Evolutionary conservation across 139 green algal species (phyloP).

Genomic region (Desmodesmus armatus): DNA sequence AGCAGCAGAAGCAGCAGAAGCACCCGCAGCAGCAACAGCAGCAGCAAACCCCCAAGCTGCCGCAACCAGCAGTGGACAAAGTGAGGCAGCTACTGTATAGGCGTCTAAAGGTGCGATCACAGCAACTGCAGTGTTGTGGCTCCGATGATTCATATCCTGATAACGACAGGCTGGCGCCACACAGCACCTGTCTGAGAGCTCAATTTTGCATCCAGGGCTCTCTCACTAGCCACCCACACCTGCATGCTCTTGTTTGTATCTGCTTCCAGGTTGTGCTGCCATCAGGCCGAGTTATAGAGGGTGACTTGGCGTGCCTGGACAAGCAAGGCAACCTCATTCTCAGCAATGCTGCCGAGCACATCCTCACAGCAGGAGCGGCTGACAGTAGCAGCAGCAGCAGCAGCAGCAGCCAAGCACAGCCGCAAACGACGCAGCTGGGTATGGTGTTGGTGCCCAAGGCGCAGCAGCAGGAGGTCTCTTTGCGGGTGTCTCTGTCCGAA

Average conservation of each 20-base stretch:
- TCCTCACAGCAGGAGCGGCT: background rate
- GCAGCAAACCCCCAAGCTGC: background rate
- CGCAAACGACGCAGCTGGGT: constrained; percentile 46
- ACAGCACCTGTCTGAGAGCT: too few species aligned
- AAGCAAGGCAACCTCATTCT: constrained; percentile 79
- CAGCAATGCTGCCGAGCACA: constrained; percentile 36
- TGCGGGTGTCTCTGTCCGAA: constrained; percentile 40
- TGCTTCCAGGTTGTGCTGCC: constrained; percentile 62
- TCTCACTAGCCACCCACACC: too few species aligned
- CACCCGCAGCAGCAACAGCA: constrained; percentile 3
- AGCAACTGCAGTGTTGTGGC: background rate
- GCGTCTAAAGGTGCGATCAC: constrained; percentile 14
- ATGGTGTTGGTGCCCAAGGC: constrained; percentile 53
- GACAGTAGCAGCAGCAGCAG: constrained; percentile 25
- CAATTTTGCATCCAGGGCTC: too few species aligned
- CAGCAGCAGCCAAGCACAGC: constrained; percentile 35
- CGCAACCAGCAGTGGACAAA: constrained; percentile 30
- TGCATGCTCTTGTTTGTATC: too few species aligned
- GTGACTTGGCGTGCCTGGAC: constrained; percentile 72
- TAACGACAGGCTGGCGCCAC: too few species aligned
- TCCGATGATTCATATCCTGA: too few species aligned
- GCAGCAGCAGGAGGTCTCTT: constrained; percentile 50
- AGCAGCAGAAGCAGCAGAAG: background rate
- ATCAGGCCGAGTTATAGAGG: constrained; percentile 62
- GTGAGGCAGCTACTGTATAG: constrained; percentile 33